Evolutionary conservation across 2,329 filamentous ascomycete species (phyloP).

Genomic region (Xylariaceae sp.): DNA sequence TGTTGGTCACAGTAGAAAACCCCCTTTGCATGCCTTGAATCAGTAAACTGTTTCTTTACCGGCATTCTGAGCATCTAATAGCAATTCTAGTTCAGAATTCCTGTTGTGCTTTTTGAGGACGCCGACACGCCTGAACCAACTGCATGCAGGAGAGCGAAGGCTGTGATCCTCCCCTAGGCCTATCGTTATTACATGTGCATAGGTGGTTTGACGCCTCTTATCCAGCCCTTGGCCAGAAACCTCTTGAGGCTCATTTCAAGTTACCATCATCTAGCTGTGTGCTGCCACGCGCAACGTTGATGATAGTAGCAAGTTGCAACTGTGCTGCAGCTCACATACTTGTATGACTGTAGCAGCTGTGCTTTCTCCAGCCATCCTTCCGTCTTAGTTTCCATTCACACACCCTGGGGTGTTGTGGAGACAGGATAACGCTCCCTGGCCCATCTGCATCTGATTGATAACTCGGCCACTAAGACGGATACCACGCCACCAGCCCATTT

Average conservation of each 20-base stretch:
- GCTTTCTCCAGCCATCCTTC: constrained; percentile 5
- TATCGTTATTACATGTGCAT: constrained; percentile 15
- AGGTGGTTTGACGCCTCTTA: constrained; percentile 12
- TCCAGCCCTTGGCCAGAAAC: constrained; percentile 3
- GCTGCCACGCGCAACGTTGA: constrained; percentile 1
- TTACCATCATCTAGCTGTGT: too few species aligned
- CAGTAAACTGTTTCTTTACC: constrained; percentile 7
- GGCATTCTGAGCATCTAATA: constrained; percentile 5
- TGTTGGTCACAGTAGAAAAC: constrained; percentile 3
- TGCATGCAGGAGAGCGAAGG: constrained; percentile 8
- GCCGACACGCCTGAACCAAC: constrained; percentile 4
- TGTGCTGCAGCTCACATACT: constrained; percentile 10
- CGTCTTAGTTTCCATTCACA: constrained; percentile 5
- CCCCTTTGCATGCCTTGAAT: constrained; percentile 7
- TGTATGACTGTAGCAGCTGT: constrained; percentile 17
- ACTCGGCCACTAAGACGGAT: constrained; percentile 4
- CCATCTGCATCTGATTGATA: constrained; percentile 7
- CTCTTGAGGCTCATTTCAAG: too few species aligned
- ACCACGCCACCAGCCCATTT: neutral
- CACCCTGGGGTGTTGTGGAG: constrained; percentile 4
- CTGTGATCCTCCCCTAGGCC: constrained; percentile 13
- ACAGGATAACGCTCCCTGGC: constrained; percentile 6
- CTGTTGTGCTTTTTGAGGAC: constrained; percentile 3
- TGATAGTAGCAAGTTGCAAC: constrained; percentile 4
- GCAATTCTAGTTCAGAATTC: constrained; percentile 6